These are phyloP conservation scores for Rhypophila decipiens DNA, from an alignment of 495 filamentous ascomycete species.

Conservation along the genomic window DNA sequence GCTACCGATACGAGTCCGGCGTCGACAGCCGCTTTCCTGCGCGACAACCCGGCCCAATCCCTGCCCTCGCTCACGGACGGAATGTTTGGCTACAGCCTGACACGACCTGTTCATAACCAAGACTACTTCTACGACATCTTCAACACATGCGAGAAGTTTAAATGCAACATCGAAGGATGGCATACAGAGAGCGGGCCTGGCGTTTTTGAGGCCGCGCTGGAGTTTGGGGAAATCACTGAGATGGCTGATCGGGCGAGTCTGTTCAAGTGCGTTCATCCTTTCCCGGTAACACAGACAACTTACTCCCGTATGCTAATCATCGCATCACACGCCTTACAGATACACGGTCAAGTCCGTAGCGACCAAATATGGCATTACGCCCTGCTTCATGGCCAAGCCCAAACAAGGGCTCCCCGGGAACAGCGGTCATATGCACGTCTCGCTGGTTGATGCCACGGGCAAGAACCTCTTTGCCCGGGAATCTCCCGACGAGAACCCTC, in stretches of 20 bases:
- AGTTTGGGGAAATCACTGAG: slow-evolving; percentile 72
- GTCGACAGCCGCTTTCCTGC: slow-evolving; percentile 68
- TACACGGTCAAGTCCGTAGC: slow-evolving; percentile 83
- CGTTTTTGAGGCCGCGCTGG: slow-evolving; percentile 90
- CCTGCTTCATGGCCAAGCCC: slow-evolving; percentile 99
- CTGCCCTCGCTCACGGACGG: slow-evolving; percentile 83
- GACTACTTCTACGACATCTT: slow-evolving; percentile 93
- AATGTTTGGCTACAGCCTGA: slow-evolving; percentile 97
- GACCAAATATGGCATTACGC: slow-evolving; percentile 81
- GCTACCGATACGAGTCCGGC: slow-evolving; percentile 49
- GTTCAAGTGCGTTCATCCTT: slow-evolving; percentile 63
- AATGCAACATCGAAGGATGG: slow-evolving; percentile 88
- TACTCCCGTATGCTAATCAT: slow-evolving; percentile 24
- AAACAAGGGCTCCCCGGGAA: slow-evolving; percentile 84
- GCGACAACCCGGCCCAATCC: slow-evolving; percentile 60
- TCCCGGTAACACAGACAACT: neutral
- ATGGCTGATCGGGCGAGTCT: slow-evolving; percentile 90
- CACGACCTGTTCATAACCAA: slow-evolving; percentile 85
- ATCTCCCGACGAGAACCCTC: slow-evolving; percentile 58
- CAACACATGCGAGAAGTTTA: slow-evolving; percentile 73
- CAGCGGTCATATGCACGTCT: slow-evolving; percentile 91
- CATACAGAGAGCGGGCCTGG: slow-evolving; percentile 95
- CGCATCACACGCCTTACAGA: too few relatives aligned
- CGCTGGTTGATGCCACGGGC: slow-evolving; percentile 59
- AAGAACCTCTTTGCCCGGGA: slow-evolving; percentile 79